Percentiles rank a stretch among this genome's conserved stretches.
phyloP scores from a whole-genome alignment of 2,329 filamentous ascomycete species.

The Drechslera avenae region DNA sequence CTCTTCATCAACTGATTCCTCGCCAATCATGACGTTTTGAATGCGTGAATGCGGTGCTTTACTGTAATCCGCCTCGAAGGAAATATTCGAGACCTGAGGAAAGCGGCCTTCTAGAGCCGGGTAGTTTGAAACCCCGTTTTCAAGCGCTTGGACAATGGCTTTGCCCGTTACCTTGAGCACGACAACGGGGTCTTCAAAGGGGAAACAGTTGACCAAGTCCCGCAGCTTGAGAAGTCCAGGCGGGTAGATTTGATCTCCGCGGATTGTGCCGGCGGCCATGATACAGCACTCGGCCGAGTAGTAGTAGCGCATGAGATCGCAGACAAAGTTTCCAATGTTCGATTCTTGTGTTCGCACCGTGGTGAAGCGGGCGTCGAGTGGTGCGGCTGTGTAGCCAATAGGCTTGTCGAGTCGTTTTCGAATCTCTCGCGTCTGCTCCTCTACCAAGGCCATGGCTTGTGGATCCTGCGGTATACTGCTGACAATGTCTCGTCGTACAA shows the following conservation, averaged over 20 bases:
- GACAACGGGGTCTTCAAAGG: constrained; percentile 88
- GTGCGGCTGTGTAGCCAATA: constrained; percentile 77
- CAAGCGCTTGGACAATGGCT: constrained; percentile 77
- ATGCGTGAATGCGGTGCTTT: constrained; percentile 67
- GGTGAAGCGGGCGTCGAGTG: constrained; percentile 84
- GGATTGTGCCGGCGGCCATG: constrained; percentile 84
- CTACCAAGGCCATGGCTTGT: constrained; percentile 65
- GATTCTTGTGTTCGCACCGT: constrained; percentile 79
- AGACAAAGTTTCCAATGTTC: constrained; percentile 89
- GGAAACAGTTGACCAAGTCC: constrained; percentile 87
- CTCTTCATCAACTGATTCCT: constrained; percentile 64
- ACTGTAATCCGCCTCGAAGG: constrained; percentile 72
- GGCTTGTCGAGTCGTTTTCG: constrained; percentile 80
- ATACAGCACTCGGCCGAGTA: constrained; percentile 80
- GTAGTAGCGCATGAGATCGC: constrained; percentile 86
- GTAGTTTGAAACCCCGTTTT: constrained; percentile 80
- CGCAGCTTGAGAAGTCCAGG: constrained; percentile 77
- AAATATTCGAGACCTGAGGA: constrained; percentile 84
- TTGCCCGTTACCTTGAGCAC: constrained; percentile 73
- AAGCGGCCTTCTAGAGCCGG: constrained; percentile 84
- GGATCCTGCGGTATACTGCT: constrained; percentile 69
- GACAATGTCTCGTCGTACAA: constrained; percentile 74
- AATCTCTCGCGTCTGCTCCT: constrained; percentile 72
- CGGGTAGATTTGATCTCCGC: constrained; percentile 86
- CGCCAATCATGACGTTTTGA: constrained; percentile 64